phyloP scores from a whole-genome alignment of 306 rosid species.

The Myrica gale region DNA sequence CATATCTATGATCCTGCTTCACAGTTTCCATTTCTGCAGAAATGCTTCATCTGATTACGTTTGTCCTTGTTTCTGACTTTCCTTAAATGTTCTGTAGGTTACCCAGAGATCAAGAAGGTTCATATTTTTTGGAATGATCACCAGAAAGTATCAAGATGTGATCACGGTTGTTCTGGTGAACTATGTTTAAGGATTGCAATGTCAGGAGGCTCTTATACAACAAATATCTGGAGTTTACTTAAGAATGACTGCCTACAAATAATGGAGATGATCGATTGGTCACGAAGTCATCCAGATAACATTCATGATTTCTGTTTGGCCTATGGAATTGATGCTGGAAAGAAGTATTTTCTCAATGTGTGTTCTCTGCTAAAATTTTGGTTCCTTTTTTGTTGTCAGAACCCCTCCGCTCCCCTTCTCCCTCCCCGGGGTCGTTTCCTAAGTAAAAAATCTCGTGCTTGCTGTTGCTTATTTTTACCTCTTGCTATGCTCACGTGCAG shows the following conservation, averaged over 20 bases:
- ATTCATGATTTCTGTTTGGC: constrained; percentile 59
- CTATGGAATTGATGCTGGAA: constrained; percentile 77
- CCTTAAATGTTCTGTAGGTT: constrained; percentile 51
- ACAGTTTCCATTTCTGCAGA: background rate
- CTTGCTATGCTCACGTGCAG: constrained; percentile 41
- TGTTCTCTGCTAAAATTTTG: constrained; percentile 22
- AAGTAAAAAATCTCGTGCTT: constrained; percentile 10
- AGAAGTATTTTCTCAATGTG: constrained; percentile 71
- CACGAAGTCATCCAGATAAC: constrained; percentile 90
- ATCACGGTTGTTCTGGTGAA: constrained; percentile 55
- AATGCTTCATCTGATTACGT: constrained; percentile 4
- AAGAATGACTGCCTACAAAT: constrained; percentile 56
- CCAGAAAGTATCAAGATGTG: constrained; percentile 44
- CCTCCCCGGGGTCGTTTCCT: no score
- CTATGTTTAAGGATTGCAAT: constrained; percentile 72
- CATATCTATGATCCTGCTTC: constrained; percentile 12
- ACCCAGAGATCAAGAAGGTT: constrained; percentile 66
- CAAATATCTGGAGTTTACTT: constrained; percentile 63
- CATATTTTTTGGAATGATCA: constrained; percentile 74
- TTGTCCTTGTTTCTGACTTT: constrained; percentile 23
- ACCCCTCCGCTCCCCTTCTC: background rate
- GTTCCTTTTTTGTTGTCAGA: background rate
- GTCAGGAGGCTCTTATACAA: constrained; percentile 42
- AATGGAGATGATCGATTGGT: constrained; percentile 84
- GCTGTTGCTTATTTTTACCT: constrained; percentile 19